Percentiles rank a stretch among this genome's conserved stretches.
Evolutionary conservation across 2,329 filamentous ascomycete genomes (phyloP).

Genomic region (Nigrospora osmanthi): DNA sequence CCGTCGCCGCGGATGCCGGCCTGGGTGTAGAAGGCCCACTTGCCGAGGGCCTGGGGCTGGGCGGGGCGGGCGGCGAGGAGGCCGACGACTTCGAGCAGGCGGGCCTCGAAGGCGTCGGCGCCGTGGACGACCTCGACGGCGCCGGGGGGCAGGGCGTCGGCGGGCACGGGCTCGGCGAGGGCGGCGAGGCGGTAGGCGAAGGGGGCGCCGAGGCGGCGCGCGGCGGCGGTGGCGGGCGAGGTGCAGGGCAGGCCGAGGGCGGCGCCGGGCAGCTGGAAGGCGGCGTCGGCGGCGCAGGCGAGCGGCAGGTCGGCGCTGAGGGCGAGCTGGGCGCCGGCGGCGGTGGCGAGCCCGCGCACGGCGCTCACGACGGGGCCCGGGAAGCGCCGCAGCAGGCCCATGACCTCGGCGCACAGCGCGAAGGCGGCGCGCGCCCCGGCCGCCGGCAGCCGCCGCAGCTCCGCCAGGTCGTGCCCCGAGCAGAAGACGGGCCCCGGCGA

Average conservation of each 20-base stretch:
- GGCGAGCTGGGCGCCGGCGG: conserved; percentile 24
- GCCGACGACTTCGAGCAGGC: conserved; percentile 14
- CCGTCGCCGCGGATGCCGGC: conserved; percentile 7
- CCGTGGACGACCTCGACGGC: conserved; percentile 15
- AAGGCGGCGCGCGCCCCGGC: conserved; percentile 10
- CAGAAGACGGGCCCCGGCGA: conserved; percentile 17
- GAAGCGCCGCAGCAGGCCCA: conserved; percentile 21
- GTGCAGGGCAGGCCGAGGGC: conserved; percentile 22
- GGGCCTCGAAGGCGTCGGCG: conserved; percentile 12
- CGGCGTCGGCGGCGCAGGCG: conserved; percentile 9
- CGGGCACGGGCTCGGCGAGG: conserved; percentile 17
- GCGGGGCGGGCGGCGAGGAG: conserved; percentile 11
- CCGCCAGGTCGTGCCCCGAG: conserved; percentile 22
- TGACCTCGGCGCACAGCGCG: conserved; percentile 20
- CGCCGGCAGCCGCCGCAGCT: conserved; percentile 9
- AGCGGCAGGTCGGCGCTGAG: conserved; percentile 20
- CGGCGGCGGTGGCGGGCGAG: conserved; percentile 18
- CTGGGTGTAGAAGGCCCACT: conserved; percentile 27
- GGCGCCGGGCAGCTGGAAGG: conserved; percentile 20
- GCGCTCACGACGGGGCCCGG: conserved; percentile 20
- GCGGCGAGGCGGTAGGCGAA: conserved; percentile 20
- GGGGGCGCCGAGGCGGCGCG: conserved; percentile 13
- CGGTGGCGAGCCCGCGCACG: conserved; percentile 22
- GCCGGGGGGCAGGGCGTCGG: conserved; percentile 12
- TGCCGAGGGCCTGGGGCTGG: conserved; percentile 22